These are phyloP conservation scores for Fusarium piperis DNA, from an alignment of 2,329 filamentous ascomycete genomes.

Conservation along the genomic window DNA sequence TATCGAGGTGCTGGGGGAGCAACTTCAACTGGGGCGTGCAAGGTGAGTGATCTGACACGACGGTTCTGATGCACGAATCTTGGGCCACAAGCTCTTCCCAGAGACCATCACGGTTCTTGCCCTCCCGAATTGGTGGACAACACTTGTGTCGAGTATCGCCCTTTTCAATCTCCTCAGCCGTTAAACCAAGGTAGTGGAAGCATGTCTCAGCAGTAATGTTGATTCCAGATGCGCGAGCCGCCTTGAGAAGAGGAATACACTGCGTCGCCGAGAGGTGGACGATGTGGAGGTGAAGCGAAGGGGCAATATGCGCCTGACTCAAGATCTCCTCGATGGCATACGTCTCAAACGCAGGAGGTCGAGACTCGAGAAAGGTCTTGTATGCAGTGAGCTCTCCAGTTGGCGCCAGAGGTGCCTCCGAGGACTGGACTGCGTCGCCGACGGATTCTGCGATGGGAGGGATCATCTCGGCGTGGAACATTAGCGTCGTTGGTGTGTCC, in stretches of 20 bases:
- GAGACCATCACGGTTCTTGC: conserved; percentile 82
- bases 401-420: conserved; percentile 74
- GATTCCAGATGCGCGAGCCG: conserved; percentile 76
- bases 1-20: conserved; percentile 72
- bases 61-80: conserved; percentile 86
- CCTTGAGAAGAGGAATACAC: conserved; percentile 81
- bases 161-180: conserved; percentile 81
- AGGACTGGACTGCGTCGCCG: conserved; percentile 77
- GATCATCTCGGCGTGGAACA: conserved; percentile 99
- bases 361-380: conserved; percentile 89
- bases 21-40: conserved; percentile 96
- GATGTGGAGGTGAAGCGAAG: conserved; percentile 87
- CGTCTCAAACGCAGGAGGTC: conserved; percentile 89
- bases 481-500: conserved; percentile 85
- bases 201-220: conserved; percentile 95
- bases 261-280: conserved; percentile 92
- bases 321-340: conserved; percentile 90
- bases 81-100: conserved; percentile 81
- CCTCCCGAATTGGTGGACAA: conserved; percentile 88
- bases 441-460: conserved; percentile 85
- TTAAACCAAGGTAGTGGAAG: conserved; percentile 91
- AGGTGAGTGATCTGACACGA: conserved; percentile 95
- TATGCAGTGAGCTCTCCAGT: conserved; percentile 80
- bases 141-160: conserved; percentile 95
- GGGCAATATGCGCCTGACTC: conserved; percentile 80